These are phyloP conservation scores for Aspergillus taichungensis DNA, from an alignment of 495 filamentous ascomycete species.

Conservation along the genomic window DNA sequence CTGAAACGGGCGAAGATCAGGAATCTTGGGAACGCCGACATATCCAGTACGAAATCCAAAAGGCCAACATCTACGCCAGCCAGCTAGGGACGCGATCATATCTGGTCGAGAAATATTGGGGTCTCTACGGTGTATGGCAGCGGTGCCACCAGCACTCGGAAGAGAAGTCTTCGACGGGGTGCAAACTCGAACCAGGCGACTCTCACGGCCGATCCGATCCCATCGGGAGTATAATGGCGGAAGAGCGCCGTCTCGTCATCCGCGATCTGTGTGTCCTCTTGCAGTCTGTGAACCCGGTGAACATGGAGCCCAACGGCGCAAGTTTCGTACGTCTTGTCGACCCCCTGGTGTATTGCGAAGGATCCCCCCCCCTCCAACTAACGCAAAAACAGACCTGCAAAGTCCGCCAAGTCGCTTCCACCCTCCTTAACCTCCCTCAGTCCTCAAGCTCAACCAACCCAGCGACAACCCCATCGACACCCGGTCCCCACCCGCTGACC, in stretches of 20 bases:
- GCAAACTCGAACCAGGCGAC: conserved; percentile 9
- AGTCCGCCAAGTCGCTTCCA: conserved; percentile 69
- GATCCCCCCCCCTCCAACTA: conserved; percentile 4
- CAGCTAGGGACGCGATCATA: conserved; percentile 68
- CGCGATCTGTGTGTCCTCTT: conserved; percentile 63
- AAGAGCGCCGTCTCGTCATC: conserved; percentile 67
- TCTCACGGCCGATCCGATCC: conserved; percentile 26
- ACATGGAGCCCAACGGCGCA: conserved; percentile 73
- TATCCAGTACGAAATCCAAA: conserved; percentile 76
- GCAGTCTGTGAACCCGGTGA: conserved; percentile 61
- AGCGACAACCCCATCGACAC: conserved; percentile 10
- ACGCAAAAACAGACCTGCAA: conserved; percentile 44
- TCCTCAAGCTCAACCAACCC: conserved; percentile 29
- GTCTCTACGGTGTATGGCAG: conserved; percentile 47
- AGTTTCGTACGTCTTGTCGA: conserved; percentile 46
- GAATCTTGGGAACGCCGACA: conserved; percentile 27
- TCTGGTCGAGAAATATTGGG: conserved; percentile 75
- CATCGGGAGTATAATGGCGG: conserved; percentile 47
- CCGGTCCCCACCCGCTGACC: conserved; percentile 27
- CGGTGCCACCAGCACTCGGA: conserved; percentile 20
- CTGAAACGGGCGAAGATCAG: conserved; percentile 16
- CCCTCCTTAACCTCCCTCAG: conserved; percentile 54
- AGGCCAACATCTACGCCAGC: conserved; percentile 70
- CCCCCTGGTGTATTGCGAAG: not conserved
- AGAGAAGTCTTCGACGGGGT: conserved; percentile 13